These are phyloP conservation scores for Penicillium odoratum DNA, from an alignment of 495 filamentous ascomycete species.

Conservation along the genomic window DNA sequence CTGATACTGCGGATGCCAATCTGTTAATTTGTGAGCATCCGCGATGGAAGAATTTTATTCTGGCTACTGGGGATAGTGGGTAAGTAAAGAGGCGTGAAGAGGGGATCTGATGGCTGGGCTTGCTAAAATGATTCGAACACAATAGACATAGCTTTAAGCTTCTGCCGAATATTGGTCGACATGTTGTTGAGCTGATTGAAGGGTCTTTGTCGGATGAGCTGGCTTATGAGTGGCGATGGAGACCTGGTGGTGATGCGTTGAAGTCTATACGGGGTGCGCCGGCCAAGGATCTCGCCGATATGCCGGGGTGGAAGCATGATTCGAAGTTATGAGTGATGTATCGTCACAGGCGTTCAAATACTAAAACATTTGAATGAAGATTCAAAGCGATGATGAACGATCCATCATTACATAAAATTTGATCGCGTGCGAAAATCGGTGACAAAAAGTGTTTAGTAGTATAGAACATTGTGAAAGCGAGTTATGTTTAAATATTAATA, in stretches of 20 bases:
- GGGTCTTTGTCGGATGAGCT: slow-evolving; percentile 11
- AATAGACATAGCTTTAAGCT: slow-evolving; percentile 21
- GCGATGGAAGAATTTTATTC: slow-evolving; percentile 21
- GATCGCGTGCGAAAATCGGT: not conserved
- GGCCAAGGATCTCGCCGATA: slow-evolving; percentile 23
- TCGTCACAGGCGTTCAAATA: too few species aligned
- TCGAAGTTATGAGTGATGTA: slow-evolving; percentile 12
- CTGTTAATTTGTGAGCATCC: slow-evolving; percentile 45
- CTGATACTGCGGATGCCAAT: slow-evolving; percentile 48
- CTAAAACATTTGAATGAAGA: too few species aligned
- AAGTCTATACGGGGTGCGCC: slow-evolving; percentile 18
- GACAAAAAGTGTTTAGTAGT: slow-evolving; percentile 2
- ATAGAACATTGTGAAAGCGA: slow-evolving; percentile 21
- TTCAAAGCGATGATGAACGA: not conserved
- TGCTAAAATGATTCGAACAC: not conserved
- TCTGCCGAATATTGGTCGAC: slow-evolving; percentile 23
- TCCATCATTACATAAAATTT: not conserved
- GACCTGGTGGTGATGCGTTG: slow-evolving; percentile 22
- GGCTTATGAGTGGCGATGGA: slow-evolving; percentile 22
- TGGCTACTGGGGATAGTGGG: slow-evolving; percentile 25
- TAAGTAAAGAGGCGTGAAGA: slow-evolving; percentile 4
- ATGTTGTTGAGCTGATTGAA: slow-evolving; percentile 22
- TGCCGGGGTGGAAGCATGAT: slow-evolving; percentile 24
- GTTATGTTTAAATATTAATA: slow-evolving; percentile 25
- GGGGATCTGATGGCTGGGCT: not conserved